These are phyloP conservation scores for Gossypium anomalum DNA, from an alignment of 345 rosid species.

Conservation along the genomic window DNA sequence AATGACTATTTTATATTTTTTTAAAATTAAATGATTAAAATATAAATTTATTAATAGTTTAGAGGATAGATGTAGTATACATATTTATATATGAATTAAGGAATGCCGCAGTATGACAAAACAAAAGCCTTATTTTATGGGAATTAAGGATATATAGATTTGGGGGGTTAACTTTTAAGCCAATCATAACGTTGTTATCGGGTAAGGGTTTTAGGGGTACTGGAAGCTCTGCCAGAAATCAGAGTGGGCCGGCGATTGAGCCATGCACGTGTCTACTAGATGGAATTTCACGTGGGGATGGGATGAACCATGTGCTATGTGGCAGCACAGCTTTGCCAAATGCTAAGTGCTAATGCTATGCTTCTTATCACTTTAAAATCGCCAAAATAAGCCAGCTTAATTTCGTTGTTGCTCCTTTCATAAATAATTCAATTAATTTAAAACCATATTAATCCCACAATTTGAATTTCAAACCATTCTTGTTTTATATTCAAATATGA, in stretches of 20 bases:
- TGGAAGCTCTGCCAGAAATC: not conserved
- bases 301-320: constrained; percentile 31
- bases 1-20: no score
- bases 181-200: not conserved
- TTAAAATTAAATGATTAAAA: no score
- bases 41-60: no score
- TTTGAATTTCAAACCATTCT: not conserved
- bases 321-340: not conserved
- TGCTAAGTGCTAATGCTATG: not conserved
- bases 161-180: not conserved
- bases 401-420: constrained; percentile 12
- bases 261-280: constrained; percentile 38
- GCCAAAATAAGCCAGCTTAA: constrained; percentile 11
- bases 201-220: constrained; percentile 5
- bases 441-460: not conserved
- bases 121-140: no score
- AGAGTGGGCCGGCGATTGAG: constrained; percentile 12
- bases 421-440: constrained; percentile 15
- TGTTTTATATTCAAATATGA: not conserved
- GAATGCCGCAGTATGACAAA: no score
- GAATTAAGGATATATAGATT: not conserved
- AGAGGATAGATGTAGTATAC: fast-evolving
- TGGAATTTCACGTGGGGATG: constrained; percentile 39
- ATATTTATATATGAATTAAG: no score
- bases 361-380: not conserved